A percentile compares a stretch with the other conserved stretches of the same genome.
Evolutionary conservation across 2,329 filamentous ascomycete genomes (phyloP).

Genomic region (Cladobotryum protrusum): DNA sequence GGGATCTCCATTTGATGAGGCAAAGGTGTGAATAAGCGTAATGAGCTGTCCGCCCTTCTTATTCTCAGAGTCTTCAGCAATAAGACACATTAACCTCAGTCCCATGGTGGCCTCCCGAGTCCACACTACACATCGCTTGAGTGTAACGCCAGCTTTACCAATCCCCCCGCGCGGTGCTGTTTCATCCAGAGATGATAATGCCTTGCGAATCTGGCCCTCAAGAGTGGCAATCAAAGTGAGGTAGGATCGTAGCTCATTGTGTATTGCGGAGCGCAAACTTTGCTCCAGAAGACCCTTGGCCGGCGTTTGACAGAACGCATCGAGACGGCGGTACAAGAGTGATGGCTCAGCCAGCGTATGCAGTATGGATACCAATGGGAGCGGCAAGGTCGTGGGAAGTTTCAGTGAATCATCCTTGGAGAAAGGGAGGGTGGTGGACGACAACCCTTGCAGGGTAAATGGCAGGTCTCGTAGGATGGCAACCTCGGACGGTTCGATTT

Average conservation of each 20-base stretch:
- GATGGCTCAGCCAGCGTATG: slow-evolving; percentile 90
- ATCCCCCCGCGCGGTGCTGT: slow-evolving; percentile 62
- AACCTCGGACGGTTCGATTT: slow-evolving; percentile 57
- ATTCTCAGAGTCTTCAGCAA: slow-evolving; percentile 83
- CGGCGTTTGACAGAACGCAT: slow-evolving; percentile 73
- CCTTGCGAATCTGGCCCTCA: slow-evolving; percentile 84
- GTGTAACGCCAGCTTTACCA: slow-evolving; percentile 81
- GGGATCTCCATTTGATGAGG: slow-evolving; percentile 88
- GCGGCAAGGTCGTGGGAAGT: slow-evolving; percentile 71
- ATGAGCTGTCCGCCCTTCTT: slow-evolving; percentile 86
- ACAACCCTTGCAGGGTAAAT: slow-evolving; percentile 87
- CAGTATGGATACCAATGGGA: slow-evolving; percentile 78
- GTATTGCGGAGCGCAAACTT: slow-evolving; percentile 82
- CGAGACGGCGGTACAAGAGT: slow-evolving; percentile 76
- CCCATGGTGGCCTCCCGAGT: slow-evolving; percentile 96
- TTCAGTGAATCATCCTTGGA: slow-evolving; percentile 61
- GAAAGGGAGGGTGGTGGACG: slow-evolving; percentile 79
- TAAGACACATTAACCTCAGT: slow-evolving; percentile 83
- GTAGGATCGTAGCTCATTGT: slow-evolving; percentile 80
- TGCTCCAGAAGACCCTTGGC: slow-evolving; percentile 84
- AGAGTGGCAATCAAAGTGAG: slow-evolving; percentile 84
- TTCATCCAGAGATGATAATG: slow-evolving; percentile 67
- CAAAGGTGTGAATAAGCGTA: slow-evolving; percentile 87
- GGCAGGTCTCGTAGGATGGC: slow-evolving; percentile 73
- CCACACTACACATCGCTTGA: slow-evolving; percentile 96